Conservation (phyloP, 805 yeast species). For the Kazachstania bromeliacearum region DNA sequence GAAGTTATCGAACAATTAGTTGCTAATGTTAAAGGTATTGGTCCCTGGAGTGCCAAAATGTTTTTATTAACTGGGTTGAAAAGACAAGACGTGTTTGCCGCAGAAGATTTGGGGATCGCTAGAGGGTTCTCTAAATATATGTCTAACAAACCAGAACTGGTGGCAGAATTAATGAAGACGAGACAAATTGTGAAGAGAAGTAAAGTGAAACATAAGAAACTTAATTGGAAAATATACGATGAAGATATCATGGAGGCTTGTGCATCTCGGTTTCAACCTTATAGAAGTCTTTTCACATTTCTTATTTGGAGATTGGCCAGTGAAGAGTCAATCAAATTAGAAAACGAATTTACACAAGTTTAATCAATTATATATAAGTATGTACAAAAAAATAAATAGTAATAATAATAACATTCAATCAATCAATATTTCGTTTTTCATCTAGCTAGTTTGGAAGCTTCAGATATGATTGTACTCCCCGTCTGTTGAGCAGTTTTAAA, state of each 20-base stretch:
- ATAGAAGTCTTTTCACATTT: constrained; percentile 57
- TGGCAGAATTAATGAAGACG: constrained; percentile 36
- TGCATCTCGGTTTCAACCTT: constrained; percentile 56
- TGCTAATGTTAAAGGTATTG: constrained; percentile 54
- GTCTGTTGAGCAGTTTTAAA: constrained; percentile 25
- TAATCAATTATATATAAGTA: not conserved
- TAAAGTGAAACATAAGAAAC: constrained; percentile 34
- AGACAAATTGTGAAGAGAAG: constrained; percentile 29
- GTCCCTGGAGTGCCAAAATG: constrained; percentile 87
- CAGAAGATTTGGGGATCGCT: constrained; percentile 76
- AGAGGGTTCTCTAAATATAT: constrained; percentile 67
- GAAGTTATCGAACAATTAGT: constrained; percentile 42
- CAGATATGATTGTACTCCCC: constrained; percentile 29
- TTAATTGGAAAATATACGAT: constrained; percentile 60
- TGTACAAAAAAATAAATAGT: not conserved
- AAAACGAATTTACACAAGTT: constrained; percentile 14
- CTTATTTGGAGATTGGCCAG: constrained; percentile 64
- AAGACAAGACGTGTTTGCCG: constrained; percentile 61
- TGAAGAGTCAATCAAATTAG: constrained; percentile 35
- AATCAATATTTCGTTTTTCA: not conserved
- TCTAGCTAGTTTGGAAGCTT: constrained; percentile 28
- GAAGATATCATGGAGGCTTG: constrained; percentile 47
- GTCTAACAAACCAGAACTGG: constrained; percentile 40
- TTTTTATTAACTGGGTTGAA: constrained; percentile 62
- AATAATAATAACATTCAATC: not conserved